Conservation (phyloP, 2,329 filamentous ascomycete genomes). For the Torrubiella hemipterigena region DNA sequence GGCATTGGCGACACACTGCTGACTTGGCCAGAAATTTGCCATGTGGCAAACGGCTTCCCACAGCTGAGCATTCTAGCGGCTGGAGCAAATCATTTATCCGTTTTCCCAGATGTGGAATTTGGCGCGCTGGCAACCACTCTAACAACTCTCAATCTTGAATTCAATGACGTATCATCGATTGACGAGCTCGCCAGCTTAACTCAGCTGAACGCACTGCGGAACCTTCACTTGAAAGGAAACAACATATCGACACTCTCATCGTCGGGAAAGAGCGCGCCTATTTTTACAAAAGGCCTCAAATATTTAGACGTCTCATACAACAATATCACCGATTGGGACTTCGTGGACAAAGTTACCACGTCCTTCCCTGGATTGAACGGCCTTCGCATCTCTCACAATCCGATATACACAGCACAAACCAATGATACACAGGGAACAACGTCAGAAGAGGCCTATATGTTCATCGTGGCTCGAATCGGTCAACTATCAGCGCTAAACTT, state of each 20-base stretch:
- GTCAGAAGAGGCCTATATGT: constrained; percentile 78
- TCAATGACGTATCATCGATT: constrained; percentile 54
- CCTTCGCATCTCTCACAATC: constrained; percentile 76
- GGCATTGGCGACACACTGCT: constrained; percentile 57
- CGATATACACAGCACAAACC: constrained; percentile 54
- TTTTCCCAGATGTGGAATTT: constrained; percentile 30
- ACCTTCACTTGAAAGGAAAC: constrained; percentile 67
- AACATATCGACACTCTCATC: constrained; percentile 38
- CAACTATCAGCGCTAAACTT: constrained; percentile 62
- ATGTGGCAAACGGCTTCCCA: constrained; percentile 40
- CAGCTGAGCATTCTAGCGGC: constrained; percentile 37
- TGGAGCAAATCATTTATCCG: constrained; percentile 45
- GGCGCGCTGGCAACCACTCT: constrained; percentile 36
- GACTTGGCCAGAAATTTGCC: constrained; percentile 50
- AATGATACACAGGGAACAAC: constrained; percentile 32
- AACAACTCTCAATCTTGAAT: constrained; percentile 56
- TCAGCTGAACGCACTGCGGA: constrained; percentile 38
- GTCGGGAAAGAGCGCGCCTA: constrained; percentile 17
- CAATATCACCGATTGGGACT: constrained; percentile 54
- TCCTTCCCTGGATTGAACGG: constrained; percentile 63
- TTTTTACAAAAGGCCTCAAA: constrained; percentile 42
- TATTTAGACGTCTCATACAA: constrained; percentile 70
- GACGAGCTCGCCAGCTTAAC: constrained; percentile 43
- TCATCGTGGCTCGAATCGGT: constrained; percentile 66
- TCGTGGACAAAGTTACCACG: constrained; percentile 55